Base-by-base conservation (phyloP, 257 asterid genomes). In the Hygrophila difformis region DNA sequence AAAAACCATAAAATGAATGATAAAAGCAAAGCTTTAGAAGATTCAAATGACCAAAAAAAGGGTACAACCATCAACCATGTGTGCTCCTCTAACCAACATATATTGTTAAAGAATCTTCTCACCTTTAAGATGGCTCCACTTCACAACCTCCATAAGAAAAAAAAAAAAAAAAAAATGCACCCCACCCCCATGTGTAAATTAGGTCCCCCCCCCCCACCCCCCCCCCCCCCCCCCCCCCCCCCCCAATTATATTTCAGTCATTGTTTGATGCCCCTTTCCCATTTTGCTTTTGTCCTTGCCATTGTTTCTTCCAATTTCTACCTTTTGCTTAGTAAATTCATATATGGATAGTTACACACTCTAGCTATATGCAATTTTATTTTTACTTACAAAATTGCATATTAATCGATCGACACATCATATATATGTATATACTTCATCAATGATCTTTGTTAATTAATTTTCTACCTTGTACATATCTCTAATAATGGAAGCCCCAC, bases 101-200 rank as follows among this genome's bases (percentile, higher is more conserved):
- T n/a, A 68, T 67, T 76, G 88, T 80, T 55, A 62, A 63, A 63
- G 87, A 73, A 87, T 82, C 82, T 72, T 61, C n/a, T n/a, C n/a
- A 72, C 66, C 81, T 66, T 72, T 76, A 59, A 66, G 71, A 56
- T 76, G 94, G 82, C 82, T 70, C 75, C 83, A 76, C 72, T 68
- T 47, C 65, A 60, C 61, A 60, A 65, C 62, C 46, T 63, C 57
- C 66, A 47, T 38, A 44, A 31, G 12, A 13, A 46, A 3, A 63
- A 51, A n/a, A n/a, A n/a, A n/a, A n/a, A n/a, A n/a, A n/a, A n/a
- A n/a, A n/a, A n/a, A n/a, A 31, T 28, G 41, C 26, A 54, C 77
- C 80, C 87, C 89, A 70, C 87, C 74, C n/a, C 94, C 94, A 87
- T 87, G 97, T 87, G 94, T 82, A 20, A 51, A 47, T 50, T 71